A percentile compares a stretch with the other conserved stretches of the same genome.
phyloP scores from a whole-genome alignment of 139 green algal species.

The Nannochloris sp. region DNA sequence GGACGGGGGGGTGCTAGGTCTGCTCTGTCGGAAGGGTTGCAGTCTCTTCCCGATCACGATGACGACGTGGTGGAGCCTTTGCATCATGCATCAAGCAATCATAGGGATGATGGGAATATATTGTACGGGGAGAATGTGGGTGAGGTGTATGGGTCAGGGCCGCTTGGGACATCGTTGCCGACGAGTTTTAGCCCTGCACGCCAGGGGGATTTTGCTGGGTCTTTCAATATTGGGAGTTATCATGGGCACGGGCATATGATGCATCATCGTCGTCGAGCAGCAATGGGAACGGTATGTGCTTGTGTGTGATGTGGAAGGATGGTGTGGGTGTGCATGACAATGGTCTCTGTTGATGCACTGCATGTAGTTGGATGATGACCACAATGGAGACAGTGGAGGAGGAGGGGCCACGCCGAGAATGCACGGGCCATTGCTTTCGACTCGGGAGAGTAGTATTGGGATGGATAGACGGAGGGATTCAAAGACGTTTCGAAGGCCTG shows the following conservation, averaged over 20 bases:
- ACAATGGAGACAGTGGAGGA: too few relatives aligned
- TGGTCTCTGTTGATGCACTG: too few relatives aligned
- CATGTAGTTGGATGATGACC: too few relatives aligned
- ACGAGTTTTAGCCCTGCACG: neutral
- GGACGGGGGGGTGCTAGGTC: neutral
- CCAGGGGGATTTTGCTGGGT: neutral
- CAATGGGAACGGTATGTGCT: neutral
- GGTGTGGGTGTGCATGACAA: too few relatives aligned
- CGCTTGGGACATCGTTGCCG: neutral
- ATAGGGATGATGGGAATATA: neutral
- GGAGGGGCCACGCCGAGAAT: too few relatives aligned
- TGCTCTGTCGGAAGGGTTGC: neutral
- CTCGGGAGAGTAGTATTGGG: too few relatives aligned
- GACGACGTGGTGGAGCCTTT: neutral
- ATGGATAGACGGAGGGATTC: too few relatives aligned
- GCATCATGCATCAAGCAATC: neutral
- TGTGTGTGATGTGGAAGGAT: neutral
- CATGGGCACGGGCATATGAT: slow-evolving; percentile 9
- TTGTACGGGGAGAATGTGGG: slow-evolving; percentile 1
- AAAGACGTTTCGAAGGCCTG: too few relatives aligned
- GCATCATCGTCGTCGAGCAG: neutral
- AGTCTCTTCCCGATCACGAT: neutral
- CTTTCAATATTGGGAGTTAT: neutral
- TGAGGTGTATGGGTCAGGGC: neutral
- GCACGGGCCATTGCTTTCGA: too few relatives aligned